A percentile compares a stretch with the other conserved stretches of the same genome.
phyloP scores from a whole-genome alignment of 495 filamentous ascomycete species.

The Daldinia grandis region DNA sequence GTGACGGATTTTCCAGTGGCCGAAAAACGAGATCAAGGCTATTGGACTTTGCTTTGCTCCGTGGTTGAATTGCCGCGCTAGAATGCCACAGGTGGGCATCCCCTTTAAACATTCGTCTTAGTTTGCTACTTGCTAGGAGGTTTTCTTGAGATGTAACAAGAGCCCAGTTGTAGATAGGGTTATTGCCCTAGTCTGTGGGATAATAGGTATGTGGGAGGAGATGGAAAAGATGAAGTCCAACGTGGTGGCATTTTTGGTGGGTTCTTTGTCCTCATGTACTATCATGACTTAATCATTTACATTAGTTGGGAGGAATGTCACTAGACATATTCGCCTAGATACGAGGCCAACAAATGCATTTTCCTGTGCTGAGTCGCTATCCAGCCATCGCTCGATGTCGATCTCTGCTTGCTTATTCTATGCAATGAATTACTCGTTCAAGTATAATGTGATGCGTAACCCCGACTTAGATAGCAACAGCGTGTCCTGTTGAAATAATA shows the following conservation, averaged over 20 bases:
- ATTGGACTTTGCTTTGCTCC: conserved; percentile 37
- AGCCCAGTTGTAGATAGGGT: conserved; percentile 30
- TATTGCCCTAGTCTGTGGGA: conserved; percentile 42
- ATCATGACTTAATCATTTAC: conserved; percentile 31
- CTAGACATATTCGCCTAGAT: conserved; percentile 27
- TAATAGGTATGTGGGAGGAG: conserved; percentile 43
- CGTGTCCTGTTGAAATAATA: not conserved
- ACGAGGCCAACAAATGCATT: conserved; percentile 9
- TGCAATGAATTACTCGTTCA: not conserved
- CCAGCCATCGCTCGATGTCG: not conserved
- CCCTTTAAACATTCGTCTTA: conserved; percentile 30
- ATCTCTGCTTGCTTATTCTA: not conserved
- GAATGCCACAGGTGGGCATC: conserved; percentile 14
- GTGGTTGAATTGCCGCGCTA: conserved; percentile 27
- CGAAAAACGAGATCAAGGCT: conserved; percentile 25
- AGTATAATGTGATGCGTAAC: not conserved
- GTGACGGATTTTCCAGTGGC: conserved; percentile 14
- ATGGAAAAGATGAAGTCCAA: conserved; percentile 39
- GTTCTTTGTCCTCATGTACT: conserved; percentile 40
- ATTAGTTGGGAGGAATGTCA: conserved; percentile 35
- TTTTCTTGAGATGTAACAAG: conserved; percentile 44
- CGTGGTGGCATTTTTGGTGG: conserved; percentile 46
- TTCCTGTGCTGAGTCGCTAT: not conserved
- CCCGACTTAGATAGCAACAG: not conserved
- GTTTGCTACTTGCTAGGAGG: conserved; percentile 38